Evolutionary conservation across 1,284 basidiomycete species (phyloP), one percentile per base, ranked within the genome.

Genomic region (Malassezia sympodialis): DNA sequence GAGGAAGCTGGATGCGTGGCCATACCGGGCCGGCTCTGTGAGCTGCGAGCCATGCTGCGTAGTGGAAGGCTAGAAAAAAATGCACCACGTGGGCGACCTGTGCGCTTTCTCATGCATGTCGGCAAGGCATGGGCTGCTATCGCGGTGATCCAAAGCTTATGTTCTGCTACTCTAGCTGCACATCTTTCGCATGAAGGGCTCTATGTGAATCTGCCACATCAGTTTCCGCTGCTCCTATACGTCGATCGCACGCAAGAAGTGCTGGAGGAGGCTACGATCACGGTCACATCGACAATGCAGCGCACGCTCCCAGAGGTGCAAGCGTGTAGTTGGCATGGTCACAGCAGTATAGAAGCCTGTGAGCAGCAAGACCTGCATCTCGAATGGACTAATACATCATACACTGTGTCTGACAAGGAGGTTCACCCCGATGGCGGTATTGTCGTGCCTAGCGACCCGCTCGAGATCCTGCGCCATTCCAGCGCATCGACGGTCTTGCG

Each of bases 161-260:
- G 17, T 19, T 3, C 17, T 8, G 37, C 37, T 19, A 11, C 12
- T 10, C 37, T 39, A 7, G n/a, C 12, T 21, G 54, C 54, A 2
- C 37, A 26, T 4, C 26, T 56, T 1, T 56, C 54, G 26, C 54
- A 56, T 19, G 32, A 40, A 17, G 54, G 54, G 14, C 1, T 47
- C 6, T 56, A 51, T 35, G 17, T 49, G 2, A 56, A 56, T 19
- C 15, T 56, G 15, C 28, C 49, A 6, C 15, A 24, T 12, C 23
- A 15, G 2, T 10, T 43, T 7, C 4, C 28, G 5, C n/a, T 56
- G 8, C 17, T 17, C 3, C 14, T 56, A 43, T 56, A 56, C 40
- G 12, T 56, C 21, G 31, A 56, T 26, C 37, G 24, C 4, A 21
- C 12, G 8, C 15, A 17, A 8, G 27, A 51, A 10, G 24, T 23